Base-by-base conservation (phyloP, 345 rosid species). In the Odontarrhena argentea region DNA sequence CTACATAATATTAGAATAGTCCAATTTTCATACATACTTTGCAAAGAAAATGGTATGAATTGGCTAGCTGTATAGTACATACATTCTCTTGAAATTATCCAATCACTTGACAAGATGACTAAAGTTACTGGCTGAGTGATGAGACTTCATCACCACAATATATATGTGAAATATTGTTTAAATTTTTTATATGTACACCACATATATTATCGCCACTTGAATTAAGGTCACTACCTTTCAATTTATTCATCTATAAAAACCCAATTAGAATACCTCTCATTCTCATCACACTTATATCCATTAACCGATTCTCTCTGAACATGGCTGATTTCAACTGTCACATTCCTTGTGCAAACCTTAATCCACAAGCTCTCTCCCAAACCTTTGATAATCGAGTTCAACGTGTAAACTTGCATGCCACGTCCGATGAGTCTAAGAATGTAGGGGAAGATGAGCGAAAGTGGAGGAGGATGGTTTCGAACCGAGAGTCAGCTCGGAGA, bases 401-500 rank as follows among this genome's bases (percentile, higher is more conserved):
- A 50, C 24, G 41, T 37, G 32, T 12, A 28, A 68, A 38, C 50
- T 48, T 59, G 13, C n/a, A 7, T 11, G 32, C 36, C 35, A 26
- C 51, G 59, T 67, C 71, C 34, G 4, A 58, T 0, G 35, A 49
- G 9, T 58, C 50, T 6, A 47, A 24, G 25, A 68, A 26, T 30
- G 35, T 15, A n/a, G 53, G 41, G n/a, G 67, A 60, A 15, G 53
- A 69, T 51, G 67, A 69, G n/a, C 51, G 67, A n/a, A 69, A 43
- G 53, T 7, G 38, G 26, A 60, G 46, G 52, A 69, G 67, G 54
- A 60, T 41, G 54, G 53, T 60, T 2, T 60, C 74, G n/a, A 69
- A 69, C 60, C 67, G 74, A 0, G 67, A 69, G 42, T 69, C 74
- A 51, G 74, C 74, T 50, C 36, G 67, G 26, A 69, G 74, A 60